Conservation (phyloP, 140 eudicot species). For the Bidens hawaiensis region DNA sequence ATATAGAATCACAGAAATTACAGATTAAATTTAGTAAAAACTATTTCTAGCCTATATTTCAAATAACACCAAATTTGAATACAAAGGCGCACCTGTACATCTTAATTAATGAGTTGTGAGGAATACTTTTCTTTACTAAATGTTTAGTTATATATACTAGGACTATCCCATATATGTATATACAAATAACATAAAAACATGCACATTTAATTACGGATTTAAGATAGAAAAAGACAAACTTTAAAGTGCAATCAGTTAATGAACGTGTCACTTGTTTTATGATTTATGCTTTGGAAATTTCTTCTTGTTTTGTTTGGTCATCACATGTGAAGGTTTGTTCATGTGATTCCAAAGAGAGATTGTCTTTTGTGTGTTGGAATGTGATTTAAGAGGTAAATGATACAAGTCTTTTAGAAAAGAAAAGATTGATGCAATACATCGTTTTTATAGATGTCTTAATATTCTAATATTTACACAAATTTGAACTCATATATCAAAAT, state of each 20-base stretch:
- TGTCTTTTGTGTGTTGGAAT: slow-evolving; percentile 29
- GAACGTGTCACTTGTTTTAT: slow-evolving; percentile 41
- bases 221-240: slow-evolving; percentile 18
- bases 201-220: slow-evolving; percentile 17
- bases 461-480: not conserved
- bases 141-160: not conserved
- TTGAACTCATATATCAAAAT: not conserved
- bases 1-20: too few species aligned
- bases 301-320: slow-evolving; percentile 23
- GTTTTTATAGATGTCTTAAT: not conserved
- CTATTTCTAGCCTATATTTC: not conserved
- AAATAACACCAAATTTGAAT: not conserved
- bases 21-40: too few species aligned
- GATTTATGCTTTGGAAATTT: slow-evolving; percentile 40
- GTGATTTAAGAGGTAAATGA: not conserved
- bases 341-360: slow-evolving; percentile 36
- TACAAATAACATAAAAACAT: not conserved
- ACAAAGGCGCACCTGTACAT: not conserved
- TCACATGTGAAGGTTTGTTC: slow-evolving; percentile 40
- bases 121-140: not conserved
- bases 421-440: not conserved
- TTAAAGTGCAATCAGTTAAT: slow-evolving; percentile 30
- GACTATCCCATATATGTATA: not conserved
- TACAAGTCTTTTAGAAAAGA: not conserved
- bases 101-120: not conserved